A percentile compares a stretch with the other conserved stretches of the same genome.
Conservation (phyloP, 352 stramenopile species). For the Phytophthora cryptogea region DNA sequence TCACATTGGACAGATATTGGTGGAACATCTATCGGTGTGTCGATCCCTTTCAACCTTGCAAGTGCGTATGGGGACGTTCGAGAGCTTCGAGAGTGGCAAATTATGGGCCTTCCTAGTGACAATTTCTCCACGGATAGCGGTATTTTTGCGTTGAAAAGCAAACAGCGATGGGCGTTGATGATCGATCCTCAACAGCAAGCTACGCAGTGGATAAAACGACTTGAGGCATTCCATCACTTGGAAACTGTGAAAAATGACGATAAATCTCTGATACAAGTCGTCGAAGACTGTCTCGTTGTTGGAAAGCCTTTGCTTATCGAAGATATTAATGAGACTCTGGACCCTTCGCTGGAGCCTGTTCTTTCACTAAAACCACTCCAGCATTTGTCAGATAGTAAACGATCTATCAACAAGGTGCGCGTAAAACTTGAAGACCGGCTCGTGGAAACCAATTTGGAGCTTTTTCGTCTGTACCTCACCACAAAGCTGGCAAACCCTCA, state of each 20-base stretch:
- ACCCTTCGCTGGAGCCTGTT: slow-evolving; percentile 63
- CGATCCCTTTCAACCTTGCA: slow-evolving; percentile 57
- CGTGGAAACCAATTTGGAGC: slow-evolving; percentile 67
- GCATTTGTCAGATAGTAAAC: slow-evolving; percentile 6
- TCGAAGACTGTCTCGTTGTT: slow-evolving; percentile 44
- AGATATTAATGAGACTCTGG: slow-evolving; percentile 54
- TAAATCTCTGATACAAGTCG: slow-evolving; percentile 37
- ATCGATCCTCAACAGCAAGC: slow-evolving; percentile 95
- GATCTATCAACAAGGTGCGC: neutral
- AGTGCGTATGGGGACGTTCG: slow-evolving; percentile 80
- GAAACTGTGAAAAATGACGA: slow-evolving; percentile 76
- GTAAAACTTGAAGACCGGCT: slow-evolving; percentile 79
- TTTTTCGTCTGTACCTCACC: slow-evolving; percentile 91
- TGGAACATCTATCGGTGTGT: slow-evolving; percentile 30
- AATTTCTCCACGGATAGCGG: slow-evolving; percentile 90
- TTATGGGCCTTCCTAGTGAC: slow-evolving; percentile 90
- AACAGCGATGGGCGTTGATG: slow-evolving; percentile 91
- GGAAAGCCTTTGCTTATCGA: slow-evolving; percentile 64
- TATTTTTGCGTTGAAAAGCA: slow-evolving; percentile 86
- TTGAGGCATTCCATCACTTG: slow-evolving; percentile 70
- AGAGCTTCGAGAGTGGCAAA: slow-evolving; percentile 87
- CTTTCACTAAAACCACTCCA: slow-evolving; percentile 33
- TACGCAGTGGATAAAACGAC: slow-evolving; percentile 90
- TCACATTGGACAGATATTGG: slow-evolving; percentile 30
- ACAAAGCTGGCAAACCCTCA: slow-evolving; percentile 92